A percentile compares a stretch with the other conserved stretches of the same genome.
Evolutionary conservation across 257 asterid species (phyloP).

Genomic region (Lycium ferocissimum): DNA sequence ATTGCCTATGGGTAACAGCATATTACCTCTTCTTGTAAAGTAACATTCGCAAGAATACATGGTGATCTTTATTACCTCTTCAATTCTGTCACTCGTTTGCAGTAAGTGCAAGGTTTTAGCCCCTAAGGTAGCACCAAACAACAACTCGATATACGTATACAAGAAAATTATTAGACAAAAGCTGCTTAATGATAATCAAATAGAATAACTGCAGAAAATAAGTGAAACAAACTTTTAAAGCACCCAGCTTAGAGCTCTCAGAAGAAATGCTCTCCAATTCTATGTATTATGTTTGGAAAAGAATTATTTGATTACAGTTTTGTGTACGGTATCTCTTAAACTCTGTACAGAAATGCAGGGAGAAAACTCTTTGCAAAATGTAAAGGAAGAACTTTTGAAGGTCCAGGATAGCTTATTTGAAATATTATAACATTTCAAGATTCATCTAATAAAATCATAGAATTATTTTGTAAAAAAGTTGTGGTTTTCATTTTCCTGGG

Average conservation of each 20-base stretch:
- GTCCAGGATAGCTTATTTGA: neutral
- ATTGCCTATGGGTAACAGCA: neutral
- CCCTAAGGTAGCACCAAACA: neutral
- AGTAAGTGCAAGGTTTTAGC: neutral
- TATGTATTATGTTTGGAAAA: no score
- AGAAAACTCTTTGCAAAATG: neutral
- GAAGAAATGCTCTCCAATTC: neutral
- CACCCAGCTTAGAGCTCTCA: neutral
- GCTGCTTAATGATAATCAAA: neutral
- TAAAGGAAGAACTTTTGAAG: neutral
- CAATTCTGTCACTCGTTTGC: neutral
- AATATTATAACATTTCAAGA: neutral
- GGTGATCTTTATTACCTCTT: neutral
- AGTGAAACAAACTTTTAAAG: neutral
- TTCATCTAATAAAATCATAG: neutral
- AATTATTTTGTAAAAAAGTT: neutral
- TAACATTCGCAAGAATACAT: neutral
- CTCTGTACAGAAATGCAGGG: neutral
- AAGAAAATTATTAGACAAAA: neutral
- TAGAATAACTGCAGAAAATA: neutral
- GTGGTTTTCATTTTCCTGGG: neutral
- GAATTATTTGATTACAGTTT: no score
- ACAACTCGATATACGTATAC: neutral
- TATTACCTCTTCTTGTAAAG: neutral
- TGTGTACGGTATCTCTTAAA: neutral